phyloP scores from a whole-genome alignment of 129 eudicot genomes.

The Calendula officinalis region DNA sequence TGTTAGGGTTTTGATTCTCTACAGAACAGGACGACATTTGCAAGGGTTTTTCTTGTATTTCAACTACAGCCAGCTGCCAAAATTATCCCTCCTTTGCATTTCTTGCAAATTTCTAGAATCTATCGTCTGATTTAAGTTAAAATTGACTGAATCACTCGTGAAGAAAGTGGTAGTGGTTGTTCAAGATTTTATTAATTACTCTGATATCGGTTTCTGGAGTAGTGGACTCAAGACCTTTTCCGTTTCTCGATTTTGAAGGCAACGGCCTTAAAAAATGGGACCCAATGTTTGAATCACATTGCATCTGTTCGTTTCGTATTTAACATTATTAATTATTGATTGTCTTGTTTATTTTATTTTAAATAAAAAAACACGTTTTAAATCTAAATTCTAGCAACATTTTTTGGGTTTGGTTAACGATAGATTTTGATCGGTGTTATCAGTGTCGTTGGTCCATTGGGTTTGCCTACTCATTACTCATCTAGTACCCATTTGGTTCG shows the following conservation, averaged over 20 bases:
- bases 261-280: constrained; percentile 37
- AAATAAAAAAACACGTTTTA: too few species aligned
- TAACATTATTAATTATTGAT: not conserved
- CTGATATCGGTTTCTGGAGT: constrained; percentile 8
- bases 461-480: too few species aligned
- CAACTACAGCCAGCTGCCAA: not conserved
- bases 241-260: constrained; percentile 35
- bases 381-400: too few species aligned
- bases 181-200: not conserved
- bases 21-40: constrained; percentile 41
- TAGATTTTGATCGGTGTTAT: too few species aligned
- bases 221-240: constrained; percentile 25
- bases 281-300: constrained; percentile 29
- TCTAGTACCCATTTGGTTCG: too few species aligned
- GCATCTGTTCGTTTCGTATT: not conserved
- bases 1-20: constrained; percentile 36
- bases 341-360: not conserved
- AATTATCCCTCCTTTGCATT: not conserved
- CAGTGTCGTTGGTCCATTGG: too few species aligned
- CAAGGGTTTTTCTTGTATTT: not conserved
- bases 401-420: too few species aligned
- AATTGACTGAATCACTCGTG: constrained; percentile 7
- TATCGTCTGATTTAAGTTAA: constrained; percentile 1
- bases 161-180: not conserved
- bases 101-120: not conserved